Conservation (phyloP, 805 yeast species). For the Candida verbasci region DNA sequence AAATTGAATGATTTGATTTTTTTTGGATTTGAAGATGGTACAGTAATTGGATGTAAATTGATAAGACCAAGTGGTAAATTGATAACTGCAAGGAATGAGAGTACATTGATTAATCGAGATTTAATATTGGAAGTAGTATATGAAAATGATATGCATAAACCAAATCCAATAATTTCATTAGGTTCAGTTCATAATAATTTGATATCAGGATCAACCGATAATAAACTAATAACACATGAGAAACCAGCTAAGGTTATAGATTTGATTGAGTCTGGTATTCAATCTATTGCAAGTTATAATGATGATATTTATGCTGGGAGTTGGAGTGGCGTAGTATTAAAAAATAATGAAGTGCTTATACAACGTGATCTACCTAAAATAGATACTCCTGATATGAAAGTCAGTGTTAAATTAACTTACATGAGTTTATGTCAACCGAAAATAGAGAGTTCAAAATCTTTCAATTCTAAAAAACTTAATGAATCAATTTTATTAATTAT, state of each 20-base stretch:
- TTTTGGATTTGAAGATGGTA: slow-evolving; percentile 77
- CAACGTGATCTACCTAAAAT: slow-evolving; percentile 8
- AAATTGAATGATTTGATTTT: slow-evolving; percentile 33
- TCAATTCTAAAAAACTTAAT: slow-evolving; percentile 6
- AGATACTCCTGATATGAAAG: neutral
- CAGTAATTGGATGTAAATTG: slow-evolving; percentile 27
- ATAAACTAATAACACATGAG: slow-evolving; percentile 22
- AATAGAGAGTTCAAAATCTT: neutral
- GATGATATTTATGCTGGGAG: slow-evolving; percentile 27
- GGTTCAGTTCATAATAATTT: slow-evolving; percentile 25
- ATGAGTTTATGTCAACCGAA: slow-evolving; percentile 1
- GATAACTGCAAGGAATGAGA: neutral
- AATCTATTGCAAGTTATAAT: slow-evolving; percentile 19
- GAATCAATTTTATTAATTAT: slow-evolving; percentile 18
- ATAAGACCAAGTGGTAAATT: neutral
- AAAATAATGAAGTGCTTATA: neutral
- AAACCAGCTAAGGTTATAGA: slow-evolving; percentile 5
- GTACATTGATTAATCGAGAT: slow-evolving; percentile 21
- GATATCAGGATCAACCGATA: slow-evolving; percentile 47
- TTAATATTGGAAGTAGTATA: slow-evolving; percentile 15
- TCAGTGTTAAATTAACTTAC: slow-evolving; percentile 5
- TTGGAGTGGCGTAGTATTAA: slow-evolving; percentile 45
- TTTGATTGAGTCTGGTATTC: slow-evolving; percentile 17
- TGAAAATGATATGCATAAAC: slow-evolving; percentile 36
- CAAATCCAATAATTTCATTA: slow-evolving; percentile 53